Base-by-base conservation (phyloP, 768 basidiomycete genomes). In the Mycena albidolilacea region DNA sequence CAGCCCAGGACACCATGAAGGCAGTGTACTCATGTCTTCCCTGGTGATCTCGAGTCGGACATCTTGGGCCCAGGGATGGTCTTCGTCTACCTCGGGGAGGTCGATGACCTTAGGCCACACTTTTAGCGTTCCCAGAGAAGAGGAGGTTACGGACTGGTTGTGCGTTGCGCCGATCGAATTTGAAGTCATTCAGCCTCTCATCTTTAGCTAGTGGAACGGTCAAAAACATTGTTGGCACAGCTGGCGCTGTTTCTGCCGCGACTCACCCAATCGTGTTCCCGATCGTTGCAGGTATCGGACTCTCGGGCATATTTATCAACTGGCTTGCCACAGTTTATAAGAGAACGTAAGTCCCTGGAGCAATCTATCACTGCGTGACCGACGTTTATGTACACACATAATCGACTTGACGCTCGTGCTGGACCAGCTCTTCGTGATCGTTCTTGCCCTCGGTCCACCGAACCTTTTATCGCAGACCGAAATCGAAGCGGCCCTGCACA, bases 271-370 rank as follows among this genome's bases (percentile, higher is more conserved):
- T 52, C n/a, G 50, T 21, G n/a, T 52, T 52, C 50, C 50, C n/a
- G n/a, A 52, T 52, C 23, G 23, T 23, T 23, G 23, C 23, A 23
- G 23, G 23, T 23, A 23, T 23, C 23, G 23, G 23, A 23, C 50
- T 52, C 12, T 52, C 50, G 7, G 50, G 50, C 7, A 12, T 52
- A 8, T 52, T 52, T 12, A 52, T 52, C 50, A 21, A 52, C 19
- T 52, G 50, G 50, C 50, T 52, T n/a, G 50, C 50, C 50, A 52
- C 50, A 21, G 50, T 52, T 52, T 52, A 52, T 21, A 52, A 52
- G n/a, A 52, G n/a, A 52, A 52, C n/a, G 50, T 52, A 52, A 21
- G 50, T 52, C 50, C 50, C 50, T 52, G 50, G 23, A 2, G 23
- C 23, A 23, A 23, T 23, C 23, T 23, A 23, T 23, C 23, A 23